Evolutionary conservation across 371 early-diverging fungal genomes (phyloP).

Genomic region (Syncephalastrum racemosum): DNA sequence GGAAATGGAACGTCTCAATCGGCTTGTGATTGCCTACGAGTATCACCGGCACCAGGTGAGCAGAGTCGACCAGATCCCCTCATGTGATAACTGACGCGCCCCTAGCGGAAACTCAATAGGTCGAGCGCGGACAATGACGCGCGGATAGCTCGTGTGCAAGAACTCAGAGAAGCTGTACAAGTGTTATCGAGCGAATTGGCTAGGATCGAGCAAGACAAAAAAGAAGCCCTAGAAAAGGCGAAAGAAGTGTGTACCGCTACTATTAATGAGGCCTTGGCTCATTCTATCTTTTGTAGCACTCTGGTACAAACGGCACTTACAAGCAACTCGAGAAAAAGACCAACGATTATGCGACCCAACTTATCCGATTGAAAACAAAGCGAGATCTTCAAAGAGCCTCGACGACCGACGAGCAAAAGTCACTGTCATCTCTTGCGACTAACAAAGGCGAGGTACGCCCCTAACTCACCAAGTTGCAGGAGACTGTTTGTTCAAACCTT

Average conservation of each 20-base stretch:
- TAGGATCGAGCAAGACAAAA: constrained; percentile 47
- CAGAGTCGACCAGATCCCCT: too few species aligned
- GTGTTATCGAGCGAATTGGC: constrained; percentile 48
- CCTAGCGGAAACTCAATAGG: constrained; percentile 37
- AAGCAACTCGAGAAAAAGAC: constrained; percentile 65
- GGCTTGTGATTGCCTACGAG: constrained; percentile 83
- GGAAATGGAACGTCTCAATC: constrained; percentile 82
- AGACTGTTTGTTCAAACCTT: neutral
- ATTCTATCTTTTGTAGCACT: constrained; percentile 35
- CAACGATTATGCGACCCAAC: constrained; percentile 73
- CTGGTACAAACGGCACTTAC: constrained; percentile 64
- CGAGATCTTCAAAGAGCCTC: constrained; percentile 72
- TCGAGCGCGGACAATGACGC: constrained; percentile 38
- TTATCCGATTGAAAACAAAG: constrained; percentile 81
- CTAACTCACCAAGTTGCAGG: neutral
- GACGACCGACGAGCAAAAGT: constrained; percentile 71
- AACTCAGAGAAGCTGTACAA: constrained; percentile 24
- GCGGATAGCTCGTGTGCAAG: constrained; percentile 29
- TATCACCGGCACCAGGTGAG: constrained; percentile 62
- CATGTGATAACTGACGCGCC: neutral
- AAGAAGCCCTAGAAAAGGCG: constrained; percentile 40
- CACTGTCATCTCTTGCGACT: constrained; percentile 29
- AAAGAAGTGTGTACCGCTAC: constrained; percentile 20
- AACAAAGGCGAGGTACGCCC: constrained; percentile 49
- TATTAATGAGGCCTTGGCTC: neutral